Conservation (phyloP, 225 moss, liverwort and hornwort species). For the Lunularia cruciata region DNA sequence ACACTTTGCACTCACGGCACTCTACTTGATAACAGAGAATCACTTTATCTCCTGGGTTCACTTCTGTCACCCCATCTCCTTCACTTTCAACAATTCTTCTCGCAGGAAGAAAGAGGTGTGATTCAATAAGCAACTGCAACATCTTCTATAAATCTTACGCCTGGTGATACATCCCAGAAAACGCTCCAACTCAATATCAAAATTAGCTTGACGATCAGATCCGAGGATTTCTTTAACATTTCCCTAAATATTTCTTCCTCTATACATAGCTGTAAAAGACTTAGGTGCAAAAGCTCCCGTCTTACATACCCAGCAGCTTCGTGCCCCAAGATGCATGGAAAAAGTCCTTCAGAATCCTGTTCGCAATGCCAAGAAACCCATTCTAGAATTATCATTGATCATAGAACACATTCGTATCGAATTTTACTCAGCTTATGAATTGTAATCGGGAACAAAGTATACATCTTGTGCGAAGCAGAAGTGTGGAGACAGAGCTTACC, state of each 20-base stretch:
- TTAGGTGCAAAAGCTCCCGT: no score
- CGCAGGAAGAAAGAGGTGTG: background rate
- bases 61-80: conserved; percentile 42
- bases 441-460: no score
- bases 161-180: no score
- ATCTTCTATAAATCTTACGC: no score
- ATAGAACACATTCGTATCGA: no score
- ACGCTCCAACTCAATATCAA: no score
- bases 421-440: no score
- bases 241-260: no score
- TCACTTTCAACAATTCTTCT: conserved; percentile 42
- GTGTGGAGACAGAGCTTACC: conserved; percentile 24
- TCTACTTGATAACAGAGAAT: conserved; percentile 42
- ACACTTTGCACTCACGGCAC: conserved; percentile 42
- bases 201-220: no score
- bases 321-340: conserved; percentile 67
- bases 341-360: conserved; percentile 66
- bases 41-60: conserved; percentile 37
- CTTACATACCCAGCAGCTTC: conserved; percentile 67
- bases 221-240: no score
- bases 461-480: background rate
- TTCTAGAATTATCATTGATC: background rate
- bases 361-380: background rate
- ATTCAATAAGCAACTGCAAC: no score
- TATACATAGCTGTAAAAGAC: no score